Evolutionary conservation across 164 flowering plant genomes (phyloP), one percentile per base, ranked within the genome.

Genomic region (Dillenia suffruticosa): DNA sequence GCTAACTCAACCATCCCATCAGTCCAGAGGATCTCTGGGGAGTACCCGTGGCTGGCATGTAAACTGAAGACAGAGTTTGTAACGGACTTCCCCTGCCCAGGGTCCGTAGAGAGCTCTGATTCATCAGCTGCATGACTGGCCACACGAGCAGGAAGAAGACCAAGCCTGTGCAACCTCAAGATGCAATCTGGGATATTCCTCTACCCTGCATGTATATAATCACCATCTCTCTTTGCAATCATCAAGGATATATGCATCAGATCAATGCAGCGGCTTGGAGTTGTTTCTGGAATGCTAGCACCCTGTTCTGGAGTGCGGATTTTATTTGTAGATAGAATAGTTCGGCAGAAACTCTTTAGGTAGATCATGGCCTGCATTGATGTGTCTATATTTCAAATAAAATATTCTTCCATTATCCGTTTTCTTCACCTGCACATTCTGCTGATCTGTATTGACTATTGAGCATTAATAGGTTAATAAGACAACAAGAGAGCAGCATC

Each of bases 401-500:
- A 19, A 19, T 19, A 1, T 19, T 19, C 22, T 19, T 19, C 22
- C 22, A 19, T 19, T 19, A 19, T 19, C 22, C 1, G n/a, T 19
- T 19, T 19, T 19, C 22, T 19, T 19, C 22, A 19, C 22, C 22
- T 19, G 22, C 22, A 19, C 22, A 19, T 19, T 19, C 1, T 19
- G 22, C 22, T 1, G 58, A 44, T 56, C 58, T 26, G 45, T 56
- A 40, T 56, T 56, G 58, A 56, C 44, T 43, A 56, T 56, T 56
- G 22, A 19, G 22, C 22, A 19, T 19, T 19, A 19, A 56, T 56
- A 44, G 26, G 4, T 11, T 43, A 56, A 44, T 56, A 56, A 40
- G 58, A 56, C 5, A 56, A 44, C 13, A 56, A n/a, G 58, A 56
- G 58, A 8, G 58, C 58, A n/a, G 59, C 59, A 44, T 57, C 59